phyloP scores from a whole-genome alignment of 495 filamentous ascomycete genomes.

The Cladorrhinum samala region DNA sequence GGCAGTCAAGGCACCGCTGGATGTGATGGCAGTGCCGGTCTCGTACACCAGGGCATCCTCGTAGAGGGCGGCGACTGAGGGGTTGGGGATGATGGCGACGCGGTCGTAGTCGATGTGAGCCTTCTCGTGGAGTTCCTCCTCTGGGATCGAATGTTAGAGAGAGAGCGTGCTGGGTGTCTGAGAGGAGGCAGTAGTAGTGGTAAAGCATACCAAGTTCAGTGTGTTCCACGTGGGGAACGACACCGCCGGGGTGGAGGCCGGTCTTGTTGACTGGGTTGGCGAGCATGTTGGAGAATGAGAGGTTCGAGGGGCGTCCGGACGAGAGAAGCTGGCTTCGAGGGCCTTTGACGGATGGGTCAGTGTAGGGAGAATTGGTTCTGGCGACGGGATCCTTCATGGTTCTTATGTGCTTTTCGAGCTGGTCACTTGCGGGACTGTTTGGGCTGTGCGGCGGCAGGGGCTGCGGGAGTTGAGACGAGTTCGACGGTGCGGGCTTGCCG shows the following conservation, averaged over 20 bases:
- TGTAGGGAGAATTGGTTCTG: conserved; percentile 45
- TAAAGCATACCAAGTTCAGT: conserved; percentile 65
- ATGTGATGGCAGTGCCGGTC: conserved; percentile 94
- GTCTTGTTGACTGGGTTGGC: conserved; percentile 77
- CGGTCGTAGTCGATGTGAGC: conserved; percentile 99
- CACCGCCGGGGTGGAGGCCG: conserved; percentile 80
- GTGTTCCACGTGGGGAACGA: conserved; percentile 77
- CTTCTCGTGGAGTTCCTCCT: conserved; percentile 95
- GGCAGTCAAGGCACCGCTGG: conserved; percentile 86
- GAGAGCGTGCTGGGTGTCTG: background rate
- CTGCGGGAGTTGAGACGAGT: conserved; percentile 16
- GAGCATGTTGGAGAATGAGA: conserved; percentile 48
- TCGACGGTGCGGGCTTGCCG: conserved; percentile 20
- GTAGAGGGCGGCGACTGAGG: conserved; percentile 85
- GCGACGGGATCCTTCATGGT: conserved; percentile 45
- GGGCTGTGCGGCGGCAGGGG: conserved; percentile 21
- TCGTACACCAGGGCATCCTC: conserved; percentile 99
- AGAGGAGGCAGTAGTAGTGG: background rate
- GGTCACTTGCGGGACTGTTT: conserved; percentile 9
- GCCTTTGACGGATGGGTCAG: conserved; percentile 41
- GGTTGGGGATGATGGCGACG: conserved; percentile 93
- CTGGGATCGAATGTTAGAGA: conserved; percentile 33
- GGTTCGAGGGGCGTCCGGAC: conserved; percentile 27
- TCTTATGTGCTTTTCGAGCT: conserved; percentile 32
- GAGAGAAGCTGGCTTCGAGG: conserved; percentile 25